Evolutionary conservation across 805 yeast species (phyloP).

Genomic region (Wickerhamomyces pijperi): DNA sequence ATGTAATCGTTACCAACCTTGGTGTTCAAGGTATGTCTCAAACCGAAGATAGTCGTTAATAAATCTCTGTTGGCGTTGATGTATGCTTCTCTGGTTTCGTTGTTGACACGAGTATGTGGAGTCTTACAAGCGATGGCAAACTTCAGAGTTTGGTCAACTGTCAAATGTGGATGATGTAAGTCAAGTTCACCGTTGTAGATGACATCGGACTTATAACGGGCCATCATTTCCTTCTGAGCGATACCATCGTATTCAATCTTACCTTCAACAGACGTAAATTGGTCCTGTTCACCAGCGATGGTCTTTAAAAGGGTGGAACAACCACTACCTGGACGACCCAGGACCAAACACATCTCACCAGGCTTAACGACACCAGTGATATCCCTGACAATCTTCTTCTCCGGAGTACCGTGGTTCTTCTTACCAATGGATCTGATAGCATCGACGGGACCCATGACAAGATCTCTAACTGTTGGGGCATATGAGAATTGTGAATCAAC

Average conservation of each 20-base stretch:
- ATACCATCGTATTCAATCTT: conserved; percentile 51
- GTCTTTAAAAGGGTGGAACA: conserved; percentile 62
- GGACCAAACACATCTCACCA: conserved; percentile 60
- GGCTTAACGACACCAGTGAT: conserved; percentile 30
- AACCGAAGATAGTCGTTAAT: conserved; percentile 42
- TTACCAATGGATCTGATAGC: conserved; percentile 2
- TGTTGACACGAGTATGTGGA: conserved; percentile 42
- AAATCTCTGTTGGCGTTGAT: conserved; percentile 33
- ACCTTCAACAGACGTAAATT: conserved; percentile 36
- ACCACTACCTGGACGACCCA: conserved; percentile 75
- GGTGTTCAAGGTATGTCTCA: conserved; percentile 47
- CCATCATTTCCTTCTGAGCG: conserved; percentile 45
- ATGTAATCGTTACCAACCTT: conserved; percentile 49
- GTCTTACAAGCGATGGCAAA: conserved; percentile 64
- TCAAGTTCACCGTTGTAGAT: conserved; percentile 53
- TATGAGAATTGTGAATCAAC: conserved; percentile 7
- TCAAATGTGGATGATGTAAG: conserved; percentile 63
- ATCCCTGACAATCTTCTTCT: conserved; percentile 19
- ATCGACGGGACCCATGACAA: conserved; percentile 1
- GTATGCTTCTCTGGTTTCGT: conserved; percentile 35
- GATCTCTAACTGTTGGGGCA: conserved; percentile 6
- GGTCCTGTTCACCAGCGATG: conserved; percentile 44
- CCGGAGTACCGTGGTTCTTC: conserved; percentile 1
- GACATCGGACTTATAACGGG: conserved; percentile 41
- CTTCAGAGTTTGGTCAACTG: conserved; percentile 59